Percentiles rank a stretch among this genome's conserved stretches.
phyloP scores from a whole-genome alignment of 2,329 filamentous ascomycete species.

The Ascosphaera apis region DNA sequence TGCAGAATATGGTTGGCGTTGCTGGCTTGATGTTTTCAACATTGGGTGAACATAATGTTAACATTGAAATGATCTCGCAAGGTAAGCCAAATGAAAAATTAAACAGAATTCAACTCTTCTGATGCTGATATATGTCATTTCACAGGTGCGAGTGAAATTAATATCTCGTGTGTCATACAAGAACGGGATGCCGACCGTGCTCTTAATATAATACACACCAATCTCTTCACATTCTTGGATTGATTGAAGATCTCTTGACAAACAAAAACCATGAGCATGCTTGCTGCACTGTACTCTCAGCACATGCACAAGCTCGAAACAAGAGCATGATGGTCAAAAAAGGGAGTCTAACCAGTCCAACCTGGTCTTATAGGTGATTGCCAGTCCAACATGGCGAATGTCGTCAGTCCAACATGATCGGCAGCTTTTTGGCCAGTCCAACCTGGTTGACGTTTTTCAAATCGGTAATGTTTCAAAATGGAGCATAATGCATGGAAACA shows the following conservation, averaged over 20 bases:
- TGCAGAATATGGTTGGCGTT: conserved; percentile 95
- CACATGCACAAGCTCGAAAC: too few relatives aligned
- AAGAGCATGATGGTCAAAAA: too few relatives aligned
- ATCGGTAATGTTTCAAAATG: too few relatives aligned
- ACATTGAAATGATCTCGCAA: conserved; percentile 99
- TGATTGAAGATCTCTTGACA: conserved; percentile 20
- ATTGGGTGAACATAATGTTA: conserved; percentile 77
- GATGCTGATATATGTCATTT: conserved; percentile 6
- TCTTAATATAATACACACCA: conserved; percentile 89
- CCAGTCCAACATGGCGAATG: too few relatives aligned
- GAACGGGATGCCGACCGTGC: conserved; percentile 75
- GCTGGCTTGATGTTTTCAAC: conserved; percentile 88
- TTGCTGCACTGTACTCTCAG: too few relatives aligned
- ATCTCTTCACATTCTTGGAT: conserved; percentile 88
- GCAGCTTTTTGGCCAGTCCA: too few relatives aligned
- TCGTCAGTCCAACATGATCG: too few relatives aligned
- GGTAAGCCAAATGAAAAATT: conserved; percentile 30
- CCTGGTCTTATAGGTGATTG: too few relatives aligned
- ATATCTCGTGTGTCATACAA: conserved; percentile 94
- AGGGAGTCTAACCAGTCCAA: too few relatives aligned
- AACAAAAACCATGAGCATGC: too few relatives aligned
- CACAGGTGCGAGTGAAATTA: conserved; percentile 87
- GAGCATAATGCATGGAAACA: too few relatives aligned
- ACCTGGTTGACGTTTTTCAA: too few relatives aligned
- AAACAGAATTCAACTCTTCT: neutral